phyloP scores from a whole-genome alignment of 1,139 yeast genomes.

The Kluyveromyces marxianus region DNA sequence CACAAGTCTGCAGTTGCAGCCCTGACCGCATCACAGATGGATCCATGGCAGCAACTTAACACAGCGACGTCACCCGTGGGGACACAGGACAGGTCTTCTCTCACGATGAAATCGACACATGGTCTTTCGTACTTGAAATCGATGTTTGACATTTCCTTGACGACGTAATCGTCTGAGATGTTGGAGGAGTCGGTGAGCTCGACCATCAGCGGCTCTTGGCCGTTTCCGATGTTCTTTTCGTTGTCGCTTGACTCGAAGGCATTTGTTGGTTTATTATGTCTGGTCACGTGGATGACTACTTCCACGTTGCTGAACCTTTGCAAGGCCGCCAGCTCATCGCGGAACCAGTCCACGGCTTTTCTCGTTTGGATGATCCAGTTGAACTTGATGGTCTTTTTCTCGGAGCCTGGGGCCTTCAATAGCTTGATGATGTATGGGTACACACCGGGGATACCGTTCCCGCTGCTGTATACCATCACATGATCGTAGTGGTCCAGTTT shows the following conservation, averaged over 20 bases:
- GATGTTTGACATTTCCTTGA: slow-evolving; percentile 28
- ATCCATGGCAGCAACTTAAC: slow-evolving; percentile 42
- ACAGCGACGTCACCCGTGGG: slow-evolving; percentile 34
- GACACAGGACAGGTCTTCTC: slow-evolving; percentile 31
- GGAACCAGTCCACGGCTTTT: slow-evolving; percentile 46
- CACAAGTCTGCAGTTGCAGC: slow-evolving; percentile 24
- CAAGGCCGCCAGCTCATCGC: slow-evolving; percentile 37
- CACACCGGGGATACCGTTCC: slow-evolving; percentile 65
- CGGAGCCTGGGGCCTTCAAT: slow-evolving; percentile 14
- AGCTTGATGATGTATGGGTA: slow-evolving; percentile 29
- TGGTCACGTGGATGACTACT: slow-evolving; percentile 37
- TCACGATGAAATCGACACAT: slow-evolving; percentile 33
- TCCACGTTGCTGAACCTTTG: slow-evolving; percentile 32
- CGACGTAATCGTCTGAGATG: neutral
- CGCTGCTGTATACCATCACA: slow-evolving; percentile 52
- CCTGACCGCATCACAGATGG: slow-evolving; percentile 46
- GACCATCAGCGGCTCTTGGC: neutral
- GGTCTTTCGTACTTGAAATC: slow-evolving; percentile 44
- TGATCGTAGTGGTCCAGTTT: slow-evolving; percentile 50
- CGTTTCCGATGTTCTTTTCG: neutral
- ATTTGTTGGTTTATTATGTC: slow-evolving; percentile 5
- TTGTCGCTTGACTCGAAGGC: too few species aligned
- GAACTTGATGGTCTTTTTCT: slow-evolving; percentile 33
- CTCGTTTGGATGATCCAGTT: slow-evolving; percentile 46
- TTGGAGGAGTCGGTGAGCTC: neutral